Base-by-base conservation (phyloP, 2,329 filamentous ascomycete genomes). In the Metarhizium robertsii region DNA sequence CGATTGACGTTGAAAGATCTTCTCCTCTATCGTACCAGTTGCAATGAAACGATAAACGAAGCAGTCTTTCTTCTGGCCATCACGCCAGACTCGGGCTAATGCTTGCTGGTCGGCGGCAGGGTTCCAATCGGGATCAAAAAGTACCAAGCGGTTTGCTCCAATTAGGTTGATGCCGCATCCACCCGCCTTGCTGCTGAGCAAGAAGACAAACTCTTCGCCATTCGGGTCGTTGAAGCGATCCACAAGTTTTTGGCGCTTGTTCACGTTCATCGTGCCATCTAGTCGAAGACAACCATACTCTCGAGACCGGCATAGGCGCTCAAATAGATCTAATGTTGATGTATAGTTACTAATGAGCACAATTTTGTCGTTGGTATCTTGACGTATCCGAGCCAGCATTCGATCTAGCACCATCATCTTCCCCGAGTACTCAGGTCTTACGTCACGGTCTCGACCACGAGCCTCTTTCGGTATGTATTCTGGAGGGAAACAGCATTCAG, bases 11-110 rank as follows among this genome's bases (percentile, higher is more conserved):
- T 99, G 94, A 75, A 99, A 99, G 62, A 99, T 96, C 75, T 99
- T 99, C 72, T 99, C 94, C 68, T 99, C 94, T 59, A 99, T 99
- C 0, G 92, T 96, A 4, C 94, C 94, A 0, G 95, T 97, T 0
- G 92, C 89, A 64, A 99, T 99, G 74, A 99, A 99, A n/a, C 94
- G 88, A 71, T 99, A 99, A 16, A 99, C 94, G 65, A 99, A 99
- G 67, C 94, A 99, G 66, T 99, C 94, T 68, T 99, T 99, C 79
- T 95, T 97, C 71, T 99, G 94, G 0, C 94, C 94, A 65, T 99
- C 94, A 78, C 94, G 89, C 94, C 94, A 99, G 20, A 99, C 94
- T 76, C 94, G 88, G 40, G 94, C 94, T 34, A 99, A 80, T 4
- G 94, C 94, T 73, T 99, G 94, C 70, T 99, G 94, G 66, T 99